Base-by-base conservation (phyloP, 805 yeast species). In the Candida piceae region DNA sequence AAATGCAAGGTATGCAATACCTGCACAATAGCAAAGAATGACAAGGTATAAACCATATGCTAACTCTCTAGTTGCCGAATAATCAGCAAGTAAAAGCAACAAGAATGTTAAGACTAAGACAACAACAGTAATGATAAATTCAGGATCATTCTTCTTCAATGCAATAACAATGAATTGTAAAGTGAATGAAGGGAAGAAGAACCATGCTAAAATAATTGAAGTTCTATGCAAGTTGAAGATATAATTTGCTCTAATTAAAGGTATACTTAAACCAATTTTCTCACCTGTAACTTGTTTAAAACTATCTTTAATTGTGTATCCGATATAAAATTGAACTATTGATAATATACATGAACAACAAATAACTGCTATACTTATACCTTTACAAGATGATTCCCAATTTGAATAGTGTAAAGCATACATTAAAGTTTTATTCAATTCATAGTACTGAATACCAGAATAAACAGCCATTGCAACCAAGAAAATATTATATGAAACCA, bases 111-210 rank as follows among this genome's bases (percentile, higher is more conserved):
- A 29, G 4, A 35, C 46, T 16, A 45, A 37, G 3, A 41, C 35
- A 17, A 43, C 28, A n/a, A 67, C 55, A 0, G 74, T 70, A 28
- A 68, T 45, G n/a, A 62, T 62, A 45, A 70, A 69, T 48, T 70
- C 74, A 5, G 52, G 55, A 11, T 67, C 64, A 30, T 49, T 49
- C 27, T 58, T 52, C 13, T 49, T 39, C 10, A 69, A 50, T 57
- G 65, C 62, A 34, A 68, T 66, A 21, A 66, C 65, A 12, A 66
- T 53, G 38, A 66, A 70, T 43, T 70, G 74, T 9, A 68, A 53
- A 3, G 72, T 66, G 53, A 67, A 70, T 2, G 67, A 72, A 19
- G 69, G 53, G 36, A 68, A 63, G 55, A 67, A 69, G 53, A 67
- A 69, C 15, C 51, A 49, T 26, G 55, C 54, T 21, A 62, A 48